A percentile compares a stretch with the other conserved stretches of the same genome.
Evolutionary conservation across 257 asterid genomes (phyloP).

Genomic region (Scutellaria galericulata): DNA sequence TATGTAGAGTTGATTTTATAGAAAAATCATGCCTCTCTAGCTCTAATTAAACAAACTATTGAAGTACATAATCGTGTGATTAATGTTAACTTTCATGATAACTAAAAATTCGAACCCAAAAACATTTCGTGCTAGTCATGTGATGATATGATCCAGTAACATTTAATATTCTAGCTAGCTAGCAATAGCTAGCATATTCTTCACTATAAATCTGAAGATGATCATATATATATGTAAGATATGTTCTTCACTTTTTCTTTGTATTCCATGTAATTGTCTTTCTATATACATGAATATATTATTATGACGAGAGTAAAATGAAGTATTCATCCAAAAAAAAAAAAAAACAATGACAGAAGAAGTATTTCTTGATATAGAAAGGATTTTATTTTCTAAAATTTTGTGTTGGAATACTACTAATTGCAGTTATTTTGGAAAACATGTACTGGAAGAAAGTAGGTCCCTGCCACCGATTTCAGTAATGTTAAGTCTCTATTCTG

Average conservation of each 20-base stretch:
- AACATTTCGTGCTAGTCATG: background rate
- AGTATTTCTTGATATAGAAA: background rate
- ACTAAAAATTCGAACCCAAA: background rate
- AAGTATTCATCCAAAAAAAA: background rate
- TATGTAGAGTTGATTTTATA: background rate
- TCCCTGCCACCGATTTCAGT: constrained; percentile 25
- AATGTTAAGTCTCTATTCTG: background rate
- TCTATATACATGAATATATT: background rate
- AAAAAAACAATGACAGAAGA: background rate
- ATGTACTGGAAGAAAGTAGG: constrained; percentile 16
- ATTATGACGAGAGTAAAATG: background rate
- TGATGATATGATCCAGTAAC: constrained; percentile 23
- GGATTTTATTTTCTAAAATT: background rate
- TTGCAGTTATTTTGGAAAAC: constrained; percentile 4
- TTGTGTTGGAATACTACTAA: background rate
- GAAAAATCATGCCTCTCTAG: background rate
- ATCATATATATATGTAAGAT: background rate
- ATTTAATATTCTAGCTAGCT: background rate
- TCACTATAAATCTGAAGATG: constrained; percentile 2
- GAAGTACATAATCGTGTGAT: background rate
- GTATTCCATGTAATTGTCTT: constrained; percentile 22
- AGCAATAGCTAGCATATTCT: constrained; percentile 16
- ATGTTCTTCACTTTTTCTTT: constrained; percentile 20
- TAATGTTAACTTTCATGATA: constrained; percentile 10
- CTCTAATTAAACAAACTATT: background rate